Conservation (phyloP, 148 eudicot genomes). For the Bassia scoparia region DNA sequence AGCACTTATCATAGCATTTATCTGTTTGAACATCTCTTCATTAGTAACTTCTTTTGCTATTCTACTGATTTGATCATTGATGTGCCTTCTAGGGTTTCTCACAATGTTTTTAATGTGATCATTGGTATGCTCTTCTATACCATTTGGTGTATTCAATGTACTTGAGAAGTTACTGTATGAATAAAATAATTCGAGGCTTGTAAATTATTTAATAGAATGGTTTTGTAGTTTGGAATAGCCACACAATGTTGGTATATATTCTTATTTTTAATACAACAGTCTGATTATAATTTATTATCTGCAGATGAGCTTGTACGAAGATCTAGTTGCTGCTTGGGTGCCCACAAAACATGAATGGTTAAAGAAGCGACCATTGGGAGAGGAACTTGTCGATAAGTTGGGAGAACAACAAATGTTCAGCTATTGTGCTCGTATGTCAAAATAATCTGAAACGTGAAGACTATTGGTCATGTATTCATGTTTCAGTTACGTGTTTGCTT, state of each 20-base stretch:
- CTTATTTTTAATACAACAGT: not conserved
- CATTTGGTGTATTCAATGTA: not conserved
- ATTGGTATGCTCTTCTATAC: not conserved
- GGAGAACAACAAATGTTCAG: constrained; percentile 85
- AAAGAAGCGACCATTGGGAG: constrained; percentile 68
- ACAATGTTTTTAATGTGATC: no score
- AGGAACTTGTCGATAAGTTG: constrained; percentile 64
- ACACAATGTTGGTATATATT: not conserved
- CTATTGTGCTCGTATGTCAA: constrained; percentile 89
- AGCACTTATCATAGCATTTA: no score
- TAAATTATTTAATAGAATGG: not conserved
- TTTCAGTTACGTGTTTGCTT: constrained; percentile 15
- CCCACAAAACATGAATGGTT: constrained; percentile 92
- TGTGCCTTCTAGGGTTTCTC: not conserved
- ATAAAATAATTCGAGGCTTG: no score
- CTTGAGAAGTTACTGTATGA: constrained; percentile 1
- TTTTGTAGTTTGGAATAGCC: not conserved
- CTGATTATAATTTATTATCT: constrained; percentile 17
- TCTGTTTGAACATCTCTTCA: no score
- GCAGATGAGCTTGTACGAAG: constrained; percentile 99
- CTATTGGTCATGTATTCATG: constrained; percentile 12
- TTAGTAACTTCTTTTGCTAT: not conserved
- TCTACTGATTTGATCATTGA: not conserved
- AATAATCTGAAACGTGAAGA: constrained; percentile 7
- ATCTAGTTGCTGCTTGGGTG: constrained; percentile 99